Evolutionary conservation across 2,329 filamentous ascomycete species (phyloP).

Genomic region (Sporothrix curviconia): DNA sequence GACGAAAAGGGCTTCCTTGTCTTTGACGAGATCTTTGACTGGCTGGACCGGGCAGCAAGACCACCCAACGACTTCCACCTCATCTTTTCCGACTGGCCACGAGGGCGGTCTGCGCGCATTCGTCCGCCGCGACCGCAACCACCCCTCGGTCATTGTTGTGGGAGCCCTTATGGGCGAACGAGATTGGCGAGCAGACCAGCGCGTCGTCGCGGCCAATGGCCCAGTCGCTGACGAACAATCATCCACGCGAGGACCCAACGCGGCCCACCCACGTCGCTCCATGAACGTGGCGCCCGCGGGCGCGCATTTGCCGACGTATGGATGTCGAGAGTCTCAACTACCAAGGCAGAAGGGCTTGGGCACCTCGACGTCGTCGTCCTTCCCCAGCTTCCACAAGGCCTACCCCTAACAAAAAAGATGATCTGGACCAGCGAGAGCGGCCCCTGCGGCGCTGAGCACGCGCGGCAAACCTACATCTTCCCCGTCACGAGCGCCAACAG

Average conservation of each 20-base stretch:
- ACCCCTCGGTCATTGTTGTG: constrained; percentile 45
- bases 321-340: constrained; percentile 50
- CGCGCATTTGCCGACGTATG: constrained; percentile 33
- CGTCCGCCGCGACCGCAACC: constrained; percentile 48
- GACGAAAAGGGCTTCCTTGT: constrained; percentile 45
- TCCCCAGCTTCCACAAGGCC: constrained; percentile 36
- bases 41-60: constrained; percentile 43
- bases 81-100: constrained; percentile 47
- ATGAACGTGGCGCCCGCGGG: constrained; percentile 41
- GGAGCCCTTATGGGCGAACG: constrained; percentile 52
- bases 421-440: constrained; percentile 37
- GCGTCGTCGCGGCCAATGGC: constrained; percentile 28
- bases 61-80: constrained; percentile 42
- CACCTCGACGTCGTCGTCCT: constrained; percentile 25
- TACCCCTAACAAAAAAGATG: constrained; percentile 45
- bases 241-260: constrained; percentile 40
- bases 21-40: constrained; percentile 49
- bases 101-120: constrained; percentile 46
- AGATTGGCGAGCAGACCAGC: constrained; percentile 42
- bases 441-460: constrained; percentile 41
- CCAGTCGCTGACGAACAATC: constrained; percentile 34
- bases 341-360: constrained; percentile 44
- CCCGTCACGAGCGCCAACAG: constrained; percentile 35
- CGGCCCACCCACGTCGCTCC: constrained; percentile 36
- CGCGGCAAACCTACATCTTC: constrained; percentile 47